phyloP scores from a whole-genome alignment of 2,329 filamentous ascomycete genomes.

The Emericellopsis cladophorae region DNA sequence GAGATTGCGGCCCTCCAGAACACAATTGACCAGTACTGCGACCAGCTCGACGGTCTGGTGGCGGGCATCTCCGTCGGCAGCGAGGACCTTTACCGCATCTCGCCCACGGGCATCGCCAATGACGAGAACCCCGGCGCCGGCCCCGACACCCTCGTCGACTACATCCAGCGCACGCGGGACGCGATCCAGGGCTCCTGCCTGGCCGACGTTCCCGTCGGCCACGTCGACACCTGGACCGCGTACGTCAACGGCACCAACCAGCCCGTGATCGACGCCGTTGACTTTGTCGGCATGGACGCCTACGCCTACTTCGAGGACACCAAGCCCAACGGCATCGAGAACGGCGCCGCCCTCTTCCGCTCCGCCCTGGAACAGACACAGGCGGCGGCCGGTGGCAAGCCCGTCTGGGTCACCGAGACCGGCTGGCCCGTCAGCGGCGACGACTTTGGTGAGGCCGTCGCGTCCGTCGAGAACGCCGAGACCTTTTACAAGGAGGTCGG shows the following conservation, averaged over 20 bases:
- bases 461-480: slow-evolving; percentile 56
- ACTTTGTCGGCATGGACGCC: slow-evolving; percentile 76
- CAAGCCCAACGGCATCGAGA: slow-evolving; percentile 50
- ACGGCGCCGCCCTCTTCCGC: slow-evolving; percentile 55
- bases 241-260: slow-evolving; percentile 63
- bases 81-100: slow-evolving; percentile 76
- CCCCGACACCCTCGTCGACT: slow-evolving; percentile 50
- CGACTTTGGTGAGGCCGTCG: slow-evolving; percentile 45
- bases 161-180: slow-evolving; percentile 56
- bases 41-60: slow-evolving; percentile 50
- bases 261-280: slow-evolving; percentile 53
- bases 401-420: slow-evolving; percentile 79
- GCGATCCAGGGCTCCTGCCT: slow-evolving; percentile 51
- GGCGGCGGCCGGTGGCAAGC: slow-evolving; percentile 48
- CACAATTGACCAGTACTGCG: slow-evolving; percentile 58
- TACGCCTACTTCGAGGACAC: slow-evolving; percentile 77
- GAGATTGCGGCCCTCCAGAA: slow-evolving; percentile 61
- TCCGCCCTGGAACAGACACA: slow-evolving; percentile 49
- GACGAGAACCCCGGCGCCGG: slow-evolving; percentile 49
- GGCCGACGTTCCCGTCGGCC: slow-evolving; percentile 50
- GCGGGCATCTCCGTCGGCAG: slow-evolving; percentile 76
- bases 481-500: slow-evolving; percentile 71
- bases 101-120: slow-evolving; percentile 53
- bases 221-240: slow-evolving; percentile 82
- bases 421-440: slow-evolving; percentile 71